Base-by-base conservation (phyloP, 306 rosid genomes). In the Luffa aegyptiaca region DNA sequence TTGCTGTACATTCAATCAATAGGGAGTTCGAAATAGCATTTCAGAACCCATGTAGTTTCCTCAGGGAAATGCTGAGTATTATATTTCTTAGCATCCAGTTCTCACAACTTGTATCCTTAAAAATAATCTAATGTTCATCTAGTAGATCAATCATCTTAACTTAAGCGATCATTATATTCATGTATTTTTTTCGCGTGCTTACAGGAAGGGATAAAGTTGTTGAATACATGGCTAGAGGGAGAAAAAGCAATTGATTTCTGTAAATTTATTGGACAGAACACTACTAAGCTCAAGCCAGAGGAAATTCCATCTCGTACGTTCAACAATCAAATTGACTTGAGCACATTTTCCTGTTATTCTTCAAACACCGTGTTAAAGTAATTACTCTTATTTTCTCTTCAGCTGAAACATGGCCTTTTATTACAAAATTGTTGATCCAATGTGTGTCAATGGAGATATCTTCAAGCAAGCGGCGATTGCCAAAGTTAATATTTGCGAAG, bases 351-450 rank as follows among this genome's bases (percentile, higher is more conserved):
- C 36, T n/a, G 66, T 10, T 18, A 20, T 35, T 74, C 39, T 39
- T 76, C 14, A 57, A 76, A 20, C 37, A 55, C 20, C 2, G 12
- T 10, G 51, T 57, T 41, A 55, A 36, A 18, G 0, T 55, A 76
- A 36, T 8, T 76, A 9, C 17, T 57, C 6, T 2, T 63, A 44
- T 80, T 75, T 66, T 81, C 64, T 26, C 68, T 92, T 88, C 97
- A 94, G 98, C 97, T 78, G 97, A 91, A 84, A 91, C 97, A 78
- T 94, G 98, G 98, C 97, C 98, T 62, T 94, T 92, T 84, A 90
- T 94, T 59, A 57, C 82, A 68, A 88, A 89, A 75, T 35, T 90
- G 80, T 89, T 92, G 36, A 92, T 87, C 83, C 88, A 86, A 80
- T 91, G 91, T 78, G 88, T 85, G 77, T 90, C 95, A 4, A 37